Percentiles rank a stretch among this genome's conserved stretches.
phyloP scores from a whole-genome alignment of 1,139 yeast species.

The Taphrina confusa region DNA sequence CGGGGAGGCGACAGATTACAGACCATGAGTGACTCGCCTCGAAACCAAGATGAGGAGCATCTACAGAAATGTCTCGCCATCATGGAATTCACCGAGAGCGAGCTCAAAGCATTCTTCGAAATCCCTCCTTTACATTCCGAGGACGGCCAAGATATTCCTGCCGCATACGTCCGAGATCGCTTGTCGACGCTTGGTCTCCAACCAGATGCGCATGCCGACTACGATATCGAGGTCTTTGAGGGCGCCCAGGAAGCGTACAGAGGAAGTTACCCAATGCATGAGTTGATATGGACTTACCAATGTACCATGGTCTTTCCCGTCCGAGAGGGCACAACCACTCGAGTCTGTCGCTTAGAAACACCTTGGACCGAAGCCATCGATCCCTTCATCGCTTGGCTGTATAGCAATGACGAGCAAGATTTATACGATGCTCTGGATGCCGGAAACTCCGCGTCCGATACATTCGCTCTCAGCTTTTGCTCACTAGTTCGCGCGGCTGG shows the following conservation, averaged over 20 bases:
- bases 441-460: not conserved
- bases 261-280: slow-evolving; percentile 4
- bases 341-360: not conserved
- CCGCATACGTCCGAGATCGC: slow-evolving; percentile 3
- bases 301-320: slow-evolving; percentile 2
- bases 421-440: not conserved
- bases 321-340: not conserved
- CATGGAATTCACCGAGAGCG: not conserved
- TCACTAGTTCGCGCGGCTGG: not conserved
- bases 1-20: too few species aligned
- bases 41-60: not conserved
- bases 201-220: slow-evolving; percentile 1
- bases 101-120: slow-evolving; percentile 4
- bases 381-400: slow-evolving; percentile 11
- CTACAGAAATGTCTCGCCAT: slow-evolving; percentile 1
- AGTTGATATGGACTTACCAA: not conserved
- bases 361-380: slow-evolving; percentile 7
- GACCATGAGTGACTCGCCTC: not conserved
- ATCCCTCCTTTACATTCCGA: not conserved
- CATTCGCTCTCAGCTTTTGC: not conserved
- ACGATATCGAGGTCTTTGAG: slow-evolving; percentile 3
- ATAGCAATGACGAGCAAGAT: slow-evolving; percentile 2
- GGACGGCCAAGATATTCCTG: not conserved
- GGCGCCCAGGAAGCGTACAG: not conserved
- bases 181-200: not conserved